Base-by-base conservation (phyloP, 306 rosid genomes). In the Glycine tomentella region DNA sequence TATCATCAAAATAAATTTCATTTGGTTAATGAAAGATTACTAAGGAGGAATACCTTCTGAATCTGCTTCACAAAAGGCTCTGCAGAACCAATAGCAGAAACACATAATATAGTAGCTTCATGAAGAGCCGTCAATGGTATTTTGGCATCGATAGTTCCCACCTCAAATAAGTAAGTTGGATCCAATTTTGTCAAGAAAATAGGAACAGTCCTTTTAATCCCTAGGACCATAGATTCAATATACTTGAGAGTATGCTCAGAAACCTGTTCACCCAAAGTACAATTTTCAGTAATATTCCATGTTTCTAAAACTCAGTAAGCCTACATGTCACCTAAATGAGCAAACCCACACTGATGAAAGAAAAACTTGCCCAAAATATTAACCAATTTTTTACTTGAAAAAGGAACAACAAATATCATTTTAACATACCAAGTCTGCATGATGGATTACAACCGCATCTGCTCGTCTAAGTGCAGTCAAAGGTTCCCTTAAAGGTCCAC, bases 401-500 rank as follows among this genome's bases (percentile, higher is more conserved):
- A 65, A 69, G 34, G 44, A 16, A 34, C 8, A 3, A 69, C 14
- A n/a, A 58, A 68, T 56, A 65, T 33, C 15, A 53, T 51, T 31
- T 71, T 52, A 69, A 9, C 56, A 69, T 90, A 92, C 97, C 91
- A 92, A 77, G 79, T 95, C 94, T 11, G 95, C 95, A 55, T 95
- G 95, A 87, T 92, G 98, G 72, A 92, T 56, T 56, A 95, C 89
- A 74, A 88, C 91, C 55, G 77, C 85, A 85, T 91, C 94, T 25
- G 98, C 99, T 55, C 90, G 90, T 69, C 62, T 56, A 68, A 95
- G 95, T 5, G 91, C 95, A 63, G 74, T 73, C 79, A 90, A 82
- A 56, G 99, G 90, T 84, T 95, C 99, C 89, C 98, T 91, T 80
- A 95, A 81, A 20, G 99, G 99, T 82, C 99, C 99, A 75, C 84